A percentile compares a stretch with the other conserved stretches of the same genome.
Conservation (phyloP, 192 early-diverging fungal genomes). For the Podila horticola region DNA sequence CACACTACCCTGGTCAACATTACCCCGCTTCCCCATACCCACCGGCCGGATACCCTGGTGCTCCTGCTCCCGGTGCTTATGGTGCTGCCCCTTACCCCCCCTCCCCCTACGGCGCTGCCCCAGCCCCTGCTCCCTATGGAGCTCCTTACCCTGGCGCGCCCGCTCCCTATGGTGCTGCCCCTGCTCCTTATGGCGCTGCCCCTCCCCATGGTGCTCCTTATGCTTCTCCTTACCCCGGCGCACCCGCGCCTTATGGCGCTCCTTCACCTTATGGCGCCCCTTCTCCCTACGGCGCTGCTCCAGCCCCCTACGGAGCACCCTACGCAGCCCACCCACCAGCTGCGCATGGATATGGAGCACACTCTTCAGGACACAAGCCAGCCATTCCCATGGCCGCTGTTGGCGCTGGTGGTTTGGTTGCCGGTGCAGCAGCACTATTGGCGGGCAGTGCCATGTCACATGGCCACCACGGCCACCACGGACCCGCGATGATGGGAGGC, state of each 20-base stretch:
- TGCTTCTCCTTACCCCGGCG: neutral
- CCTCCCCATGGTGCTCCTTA: neutral
- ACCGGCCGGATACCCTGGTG: slow-evolving; percentile 2
- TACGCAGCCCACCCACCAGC: neutral
- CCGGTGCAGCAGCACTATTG: slow-evolving; percentile 10
- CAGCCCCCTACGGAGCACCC: neutral
- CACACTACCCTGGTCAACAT: neutral
- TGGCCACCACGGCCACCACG: neutral
- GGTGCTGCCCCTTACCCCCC: slow-evolving; percentile 9
- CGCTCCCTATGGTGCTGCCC: slow-evolving; percentile 12
- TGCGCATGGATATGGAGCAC: neutral
- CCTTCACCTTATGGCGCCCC: slow-evolving; percentile 1
- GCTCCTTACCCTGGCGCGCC: slow-evolving; percentile 12
- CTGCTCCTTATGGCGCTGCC: slow-evolving; percentile 8
- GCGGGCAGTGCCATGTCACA: slow-evolving; percentile 12
- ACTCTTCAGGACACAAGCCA: neutral
- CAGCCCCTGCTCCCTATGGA: neutral
- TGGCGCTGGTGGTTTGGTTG: slow-evolving; percentile 11
- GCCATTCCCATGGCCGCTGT: neutral
- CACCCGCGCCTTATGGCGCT: slow-evolving; percentile 4
- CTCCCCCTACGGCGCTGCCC: slow-evolving; percentile 11
- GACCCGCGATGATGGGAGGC: neutral
- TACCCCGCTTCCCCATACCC: slow-evolving; percentile 12
- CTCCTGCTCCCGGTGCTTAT: slow-evolving; percentile 3
- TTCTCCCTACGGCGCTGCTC: neutral